Base-by-base conservation (phyloP, 2,329 filamentous ascomycete genomes). In the Chrysoporthe cubensis region DNA sequence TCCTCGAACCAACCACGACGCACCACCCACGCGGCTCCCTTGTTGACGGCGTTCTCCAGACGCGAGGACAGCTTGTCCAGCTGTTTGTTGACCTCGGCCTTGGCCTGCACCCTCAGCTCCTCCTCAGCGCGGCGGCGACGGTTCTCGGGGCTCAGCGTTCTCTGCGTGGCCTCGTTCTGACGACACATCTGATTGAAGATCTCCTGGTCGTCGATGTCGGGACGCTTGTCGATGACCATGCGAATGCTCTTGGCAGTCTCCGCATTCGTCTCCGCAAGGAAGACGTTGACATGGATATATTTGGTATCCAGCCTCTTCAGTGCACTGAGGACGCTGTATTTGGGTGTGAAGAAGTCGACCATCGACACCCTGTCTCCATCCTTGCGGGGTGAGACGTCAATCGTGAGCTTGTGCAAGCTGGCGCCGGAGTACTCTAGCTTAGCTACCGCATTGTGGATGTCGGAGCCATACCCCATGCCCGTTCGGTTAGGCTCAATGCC, bases 401-500 rank as follows among this genome's bases (percentile, higher is more conserved):
- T 74, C 3, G 77, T 80, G 34, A 86, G 72, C 1, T 78, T 83
- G 66, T 80, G 76, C 3, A 86, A 73, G 59, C 75, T 75, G 21
- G 72, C 66, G 60, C 40, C 42, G 2, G 42, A 40, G 5, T 40
- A 34, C 1, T 64, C 69, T 18, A 56, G 11, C 37, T 52, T 26
- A 11, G n/a, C n/a, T 11, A 73, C 65, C 0, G 69, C 73, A 2
- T 60, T 60, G 0, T 61, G 44, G 48, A 72, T 56, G 2, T 76
- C 71, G 1, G 69, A 68, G 9, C 72, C 67, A 67, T 77, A 74
- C 13, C 69, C 56, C 13, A 8, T 50, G 1, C 67, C 70, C 2
- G 75, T 78, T 5, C 82, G 80, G 68, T 80, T 83, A 8, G 74
- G 71, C 63, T 85, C 80, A 0, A 84, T 78, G 50, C 80, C 77